Conservation (phyloP, 495 filamentous ascomycete genomes). For the Xylaria curta region DNA sequence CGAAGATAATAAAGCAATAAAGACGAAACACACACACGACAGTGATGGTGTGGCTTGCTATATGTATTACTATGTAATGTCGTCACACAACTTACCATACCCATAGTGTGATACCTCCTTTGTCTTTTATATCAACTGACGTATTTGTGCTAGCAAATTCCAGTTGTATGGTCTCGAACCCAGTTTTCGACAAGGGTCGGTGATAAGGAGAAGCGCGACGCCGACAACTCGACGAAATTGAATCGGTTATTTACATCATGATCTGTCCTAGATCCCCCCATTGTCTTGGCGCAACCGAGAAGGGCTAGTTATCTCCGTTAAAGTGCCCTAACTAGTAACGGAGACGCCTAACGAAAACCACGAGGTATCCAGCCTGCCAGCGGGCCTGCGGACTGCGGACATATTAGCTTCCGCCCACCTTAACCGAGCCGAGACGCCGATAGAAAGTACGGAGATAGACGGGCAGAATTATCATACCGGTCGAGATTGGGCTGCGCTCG, state of each 20-base stretch:
- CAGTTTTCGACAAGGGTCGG: background rate
- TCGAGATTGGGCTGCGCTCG: background rate
- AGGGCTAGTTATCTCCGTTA: constrained; percentile 3
- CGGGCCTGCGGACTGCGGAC: background rate
- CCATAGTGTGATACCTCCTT: no score
- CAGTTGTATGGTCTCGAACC: background rate
- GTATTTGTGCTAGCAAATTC: background rate
- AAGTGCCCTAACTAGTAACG: background rate
- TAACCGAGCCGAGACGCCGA: background rate
- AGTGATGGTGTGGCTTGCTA: background rate
- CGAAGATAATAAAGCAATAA: background rate
- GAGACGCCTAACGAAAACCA: background rate
- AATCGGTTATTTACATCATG: constrained; percentile 1
- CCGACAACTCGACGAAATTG: constrained; percentile 2
- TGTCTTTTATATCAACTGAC: background rate
- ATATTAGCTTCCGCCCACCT: background rate
- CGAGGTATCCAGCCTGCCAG: background rate
- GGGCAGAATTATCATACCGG: background rate
- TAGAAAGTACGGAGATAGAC: background rate
- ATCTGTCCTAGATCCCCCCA: background rate
- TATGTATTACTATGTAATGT: background rate
- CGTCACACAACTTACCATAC: background rate
- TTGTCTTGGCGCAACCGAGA: constrained; percentile 4
- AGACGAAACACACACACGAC: background rate
- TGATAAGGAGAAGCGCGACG: background rate